phyloP scores from a whole-genome alignment of 2,329 filamentous ascomycete species.

The Phyllachora maydis region DNA sequence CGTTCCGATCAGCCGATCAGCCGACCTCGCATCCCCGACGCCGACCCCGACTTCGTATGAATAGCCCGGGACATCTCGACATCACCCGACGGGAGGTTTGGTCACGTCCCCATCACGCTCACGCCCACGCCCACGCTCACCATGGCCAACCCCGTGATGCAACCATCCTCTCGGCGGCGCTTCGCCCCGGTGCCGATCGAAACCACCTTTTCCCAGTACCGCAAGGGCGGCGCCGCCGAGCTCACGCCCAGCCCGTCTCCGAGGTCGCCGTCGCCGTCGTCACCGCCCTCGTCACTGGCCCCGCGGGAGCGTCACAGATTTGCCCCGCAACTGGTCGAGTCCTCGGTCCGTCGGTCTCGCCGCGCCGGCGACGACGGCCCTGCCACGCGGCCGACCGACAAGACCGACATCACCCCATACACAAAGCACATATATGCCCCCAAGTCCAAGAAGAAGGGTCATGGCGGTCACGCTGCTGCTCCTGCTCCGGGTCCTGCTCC shows the following conservation, averaged over 20 bases:
- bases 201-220: constrained; percentile 42
- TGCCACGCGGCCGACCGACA: constrained; percentile 42
- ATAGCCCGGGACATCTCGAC: too few relatives aligned
- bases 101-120: too few relatives aligned
- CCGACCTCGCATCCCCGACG: too few relatives aligned
- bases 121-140: too few relatives aligned
- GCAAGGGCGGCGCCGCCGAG: constrained; percentile 20
- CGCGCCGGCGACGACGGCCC: constrained; percentile 43
- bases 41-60: too few relatives aligned
- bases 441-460: constrained; percentile 18
- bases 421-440: constrained; percentile 38
- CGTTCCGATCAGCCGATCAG: too few relatives aligned
- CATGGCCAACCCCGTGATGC: too few relatives aligned
- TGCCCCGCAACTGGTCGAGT: constrained; percentile 64
- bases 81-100: too few relatives aligned
- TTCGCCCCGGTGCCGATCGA: constrained; percentile 54
- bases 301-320: constrained; percentile 30
- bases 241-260: constrained; percentile 37
- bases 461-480: too few relatives aligned
- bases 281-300: constrained; percentile 7
- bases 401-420: constrained; percentile 50
- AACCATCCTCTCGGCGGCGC: constrained; percentile 30
- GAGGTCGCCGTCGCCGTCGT: constrained; percentile 20
- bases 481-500: too few relatives aligned
- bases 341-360: constrained; percentile 44